phyloP scores from a whole-genome alignment of 345 rosid species.

The Syzygium grande region DNA sequence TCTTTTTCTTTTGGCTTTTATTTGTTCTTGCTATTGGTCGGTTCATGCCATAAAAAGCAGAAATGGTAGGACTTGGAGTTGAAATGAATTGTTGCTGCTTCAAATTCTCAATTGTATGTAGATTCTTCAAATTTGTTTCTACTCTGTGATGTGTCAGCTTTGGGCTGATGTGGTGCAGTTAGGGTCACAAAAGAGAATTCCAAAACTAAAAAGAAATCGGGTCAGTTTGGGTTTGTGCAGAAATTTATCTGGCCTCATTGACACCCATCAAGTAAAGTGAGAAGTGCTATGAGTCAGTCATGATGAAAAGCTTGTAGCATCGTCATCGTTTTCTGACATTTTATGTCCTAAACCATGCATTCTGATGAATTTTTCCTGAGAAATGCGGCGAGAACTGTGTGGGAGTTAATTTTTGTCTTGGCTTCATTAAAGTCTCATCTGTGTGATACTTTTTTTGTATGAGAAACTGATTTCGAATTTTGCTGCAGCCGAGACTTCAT shows the following conservation, averaged over 20 bases:
- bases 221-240: not conserved
- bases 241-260: not conserved
- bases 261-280: not conserved
- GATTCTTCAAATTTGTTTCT: not conserved
- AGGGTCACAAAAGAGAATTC: not conserved
- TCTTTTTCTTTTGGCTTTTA: not conserved
- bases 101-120: not conserved
- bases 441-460: not conserved
- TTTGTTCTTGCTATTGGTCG: no score
- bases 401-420: not conserved
- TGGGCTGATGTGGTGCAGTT: not conserved
- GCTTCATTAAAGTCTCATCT: not conserved
- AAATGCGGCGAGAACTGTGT: not conserved
- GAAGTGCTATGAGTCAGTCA: not conserved
- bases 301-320: not conserved
- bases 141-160: not conserved
- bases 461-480: not conserved
- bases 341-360: not conserved
- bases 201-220: not conserved
- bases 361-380: not conserved
- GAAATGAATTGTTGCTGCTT: not conserved
- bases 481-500: conserved; percentile 64
- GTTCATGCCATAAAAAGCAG: not conserved
- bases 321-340: not conserved
- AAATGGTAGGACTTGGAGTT: not conserved